Evolutionary conservation across 345 rosid species (phyloP).

Genomic region (Eucalyptus paniculata): DNA sequence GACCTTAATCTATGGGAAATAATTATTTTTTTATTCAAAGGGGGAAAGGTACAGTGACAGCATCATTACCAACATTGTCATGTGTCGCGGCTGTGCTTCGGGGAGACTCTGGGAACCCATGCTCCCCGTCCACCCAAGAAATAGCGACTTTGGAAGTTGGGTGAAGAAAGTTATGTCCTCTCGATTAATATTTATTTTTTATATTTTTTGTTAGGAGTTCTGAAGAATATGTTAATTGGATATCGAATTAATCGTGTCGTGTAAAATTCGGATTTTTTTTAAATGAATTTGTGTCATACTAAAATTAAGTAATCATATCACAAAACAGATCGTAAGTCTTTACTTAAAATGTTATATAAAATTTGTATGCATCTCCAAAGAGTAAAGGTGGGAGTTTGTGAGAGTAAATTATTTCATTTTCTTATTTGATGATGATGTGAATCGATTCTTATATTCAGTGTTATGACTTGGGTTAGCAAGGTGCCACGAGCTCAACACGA

Average conservation of each 20-base stretch:
- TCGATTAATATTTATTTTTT: neutral
- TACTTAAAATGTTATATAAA: neutral
- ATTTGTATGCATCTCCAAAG: neutral
- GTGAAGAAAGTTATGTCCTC: neutral
- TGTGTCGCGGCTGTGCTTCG: neutral
- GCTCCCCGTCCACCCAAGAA: neutral
- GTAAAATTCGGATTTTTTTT: neutral
- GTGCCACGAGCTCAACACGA: neutral
- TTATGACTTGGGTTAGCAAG: neutral
- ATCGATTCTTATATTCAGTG: neutral
- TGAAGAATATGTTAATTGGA: neutral
- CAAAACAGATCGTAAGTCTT: accelerated
- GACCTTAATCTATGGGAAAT: neutral
- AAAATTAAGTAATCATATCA: accelerated
- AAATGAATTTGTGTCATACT: accelerated
- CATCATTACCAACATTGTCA: neutral
- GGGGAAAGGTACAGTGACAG: neutral
- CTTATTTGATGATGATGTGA: neutral
- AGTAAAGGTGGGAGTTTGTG: neutral
- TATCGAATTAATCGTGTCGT: neutral
- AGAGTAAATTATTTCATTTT: neutral
- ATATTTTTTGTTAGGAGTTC: neutral
- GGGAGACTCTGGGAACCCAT: neutral
- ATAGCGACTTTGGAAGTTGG: neutral
- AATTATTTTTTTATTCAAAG: neutral